These are phyloP conservation scores for Beauveria sp. DNA, from an alignment of 2,329 filamentous ascomycete species.

Conservation along the genomic window DNA sequence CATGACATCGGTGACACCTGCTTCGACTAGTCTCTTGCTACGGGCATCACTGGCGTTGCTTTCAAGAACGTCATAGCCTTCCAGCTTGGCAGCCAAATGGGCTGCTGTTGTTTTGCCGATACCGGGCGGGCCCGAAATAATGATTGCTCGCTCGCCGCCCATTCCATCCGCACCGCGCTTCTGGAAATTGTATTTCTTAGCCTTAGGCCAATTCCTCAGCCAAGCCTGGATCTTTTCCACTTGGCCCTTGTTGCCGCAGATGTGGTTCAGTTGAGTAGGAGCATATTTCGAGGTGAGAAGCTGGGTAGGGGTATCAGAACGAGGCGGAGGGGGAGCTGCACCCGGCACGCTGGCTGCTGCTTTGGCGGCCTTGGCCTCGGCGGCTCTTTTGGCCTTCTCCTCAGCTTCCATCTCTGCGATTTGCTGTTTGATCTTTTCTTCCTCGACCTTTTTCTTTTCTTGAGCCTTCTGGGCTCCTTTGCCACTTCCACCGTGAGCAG, in stretches of 20 bases:
- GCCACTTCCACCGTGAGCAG: slow-evolving; percentile 78
- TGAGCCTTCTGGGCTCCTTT: slow-evolving; percentile 80
- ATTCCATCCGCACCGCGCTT: slow-evolving; percentile 76
- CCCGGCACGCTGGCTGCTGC: slow-evolving; percentile 25
- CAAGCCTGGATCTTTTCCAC: slow-evolving; percentile 88
- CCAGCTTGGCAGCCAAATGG: slow-evolving; percentile 85
- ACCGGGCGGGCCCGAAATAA: slow-evolving; percentile 89
- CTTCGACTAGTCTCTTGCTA: slow-evolving; percentile 93
- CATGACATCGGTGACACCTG: slow-evolving; percentile 78
- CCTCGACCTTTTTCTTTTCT: slow-evolving; percentile 78
- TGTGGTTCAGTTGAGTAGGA: slow-evolving; percentile 73
- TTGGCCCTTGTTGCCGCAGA: slow-evolving; percentile 86
- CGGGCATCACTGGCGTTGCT: slow-evolving; percentile 92
- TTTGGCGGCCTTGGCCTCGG: slow-evolving; percentile 45
- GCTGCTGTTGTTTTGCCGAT: slow-evolving; percentile 98
- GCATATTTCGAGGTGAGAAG: slow-evolving; percentile 96
- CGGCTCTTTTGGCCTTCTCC: slow-evolving; percentile 53
- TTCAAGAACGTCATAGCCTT: slow-evolving; percentile 89
- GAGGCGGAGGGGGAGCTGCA: slow-evolving; percentile 14
- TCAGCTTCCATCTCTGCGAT: slow-evolving; percentile 80
- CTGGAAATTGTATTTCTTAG: slow-evolving; percentile 74
- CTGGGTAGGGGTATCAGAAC: slow-evolving; percentile 45
- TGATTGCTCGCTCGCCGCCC: slow-evolving; percentile 79
- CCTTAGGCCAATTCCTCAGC: slow-evolving; percentile 75
- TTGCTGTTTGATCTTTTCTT: slow-evolving; percentile 71